These are phyloP conservation scores for Rhododendron ferrugineum DNA, from an alignment of 148 eudicot genomes.

Conservation along the genomic window DNA sequence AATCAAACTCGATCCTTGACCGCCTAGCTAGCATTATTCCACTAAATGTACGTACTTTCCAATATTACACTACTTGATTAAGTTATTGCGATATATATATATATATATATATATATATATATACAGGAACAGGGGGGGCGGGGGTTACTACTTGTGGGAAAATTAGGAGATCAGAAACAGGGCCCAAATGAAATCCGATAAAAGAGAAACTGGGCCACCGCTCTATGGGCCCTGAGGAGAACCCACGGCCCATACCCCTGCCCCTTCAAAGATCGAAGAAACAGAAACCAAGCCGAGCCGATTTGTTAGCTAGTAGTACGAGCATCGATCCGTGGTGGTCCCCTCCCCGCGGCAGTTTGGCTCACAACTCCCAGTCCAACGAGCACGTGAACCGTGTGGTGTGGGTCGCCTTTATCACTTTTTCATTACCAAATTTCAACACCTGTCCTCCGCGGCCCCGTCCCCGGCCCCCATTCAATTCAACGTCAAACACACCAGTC, in stretches of 20 bases:
- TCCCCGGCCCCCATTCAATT: not conserved
- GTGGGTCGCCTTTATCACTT: not conserved
- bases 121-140: no score
- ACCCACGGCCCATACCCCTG: not conserved
- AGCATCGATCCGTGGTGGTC: not conserved
- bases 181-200: not conserved
- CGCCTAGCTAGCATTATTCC: not conserved
- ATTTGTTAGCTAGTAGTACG: no score
- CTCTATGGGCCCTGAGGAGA: not conserved
- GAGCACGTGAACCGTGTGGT: constrained; percentile 10
- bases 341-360: not conserved
- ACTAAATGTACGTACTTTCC: no score
- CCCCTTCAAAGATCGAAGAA: not conserved
- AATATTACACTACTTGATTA: no score
- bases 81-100: no score
- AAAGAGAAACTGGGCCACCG: not conserved
- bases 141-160: no score
- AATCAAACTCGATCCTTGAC: not conserved
- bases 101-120: no score
- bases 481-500: no score
- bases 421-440: not conserved
- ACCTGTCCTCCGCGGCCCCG: not conserved
- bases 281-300: not conserved
- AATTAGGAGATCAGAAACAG: not conserved
- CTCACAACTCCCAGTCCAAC: not conserved